These are phyloP conservation scores for Cyclotella baltica DNA, from an alignment of 108 stramenopile genomes.

Conservation along the genomic window DNA sequence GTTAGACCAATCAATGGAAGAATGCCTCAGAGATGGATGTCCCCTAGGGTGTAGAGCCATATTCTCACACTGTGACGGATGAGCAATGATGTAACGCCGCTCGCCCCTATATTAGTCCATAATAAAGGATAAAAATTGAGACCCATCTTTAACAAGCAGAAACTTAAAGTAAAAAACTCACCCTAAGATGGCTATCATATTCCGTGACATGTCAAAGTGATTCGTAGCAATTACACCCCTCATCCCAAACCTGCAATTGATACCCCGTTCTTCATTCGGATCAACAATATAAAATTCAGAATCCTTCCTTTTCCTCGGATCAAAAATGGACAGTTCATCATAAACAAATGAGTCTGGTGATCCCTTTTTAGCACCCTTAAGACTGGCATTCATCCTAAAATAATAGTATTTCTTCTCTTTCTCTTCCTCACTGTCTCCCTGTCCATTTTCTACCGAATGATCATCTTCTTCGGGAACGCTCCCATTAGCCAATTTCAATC, in stretches of 20 bases:
- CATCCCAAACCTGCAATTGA: slow-evolving; percentile 92
- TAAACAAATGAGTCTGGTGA: slow-evolving; percentile 47
- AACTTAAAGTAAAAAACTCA: background rate
- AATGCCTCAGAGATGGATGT: slow-evolving; percentile 65
- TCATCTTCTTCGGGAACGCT: slow-evolving; percentile 16
- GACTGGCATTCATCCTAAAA: slow-evolving; percentile 60
- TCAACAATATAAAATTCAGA: slow-evolving; percentile 75
- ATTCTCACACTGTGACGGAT: slow-evolving; percentile 70
- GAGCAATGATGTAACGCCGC: slow-evolving; percentile 74
- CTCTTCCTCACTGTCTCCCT: slow-evolving; percentile 43
- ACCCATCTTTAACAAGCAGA: too few relatives aligned
- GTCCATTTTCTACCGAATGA: slow-evolving; percentile 15
- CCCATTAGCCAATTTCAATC: slow-evolving; percentile 15
- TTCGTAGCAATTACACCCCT: slow-evolving; percentile 73
- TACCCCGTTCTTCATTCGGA: slow-evolving; percentile 69
- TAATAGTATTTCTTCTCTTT: slow-evolving; percentile 66
- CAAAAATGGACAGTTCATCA: slow-evolving; percentile 64
- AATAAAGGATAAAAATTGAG: too few relatives aligned
- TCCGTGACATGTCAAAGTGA: slow-evolving; percentile 86
- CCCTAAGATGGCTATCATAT: slow-evolving; percentile 72
- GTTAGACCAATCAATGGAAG: slow-evolving; percentile 57
- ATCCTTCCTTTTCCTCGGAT: slow-evolving; percentile 44
- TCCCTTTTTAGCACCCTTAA: slow-evolving; percentile 27
- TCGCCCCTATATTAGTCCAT: slow-evolving; percentile 59
- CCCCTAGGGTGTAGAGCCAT: slow-evolving; percentile 69